Base-by-base conservation (phyloP, 2,329 filamentous ascomycete species). In the Sclerotinia spermophila region DNA sequence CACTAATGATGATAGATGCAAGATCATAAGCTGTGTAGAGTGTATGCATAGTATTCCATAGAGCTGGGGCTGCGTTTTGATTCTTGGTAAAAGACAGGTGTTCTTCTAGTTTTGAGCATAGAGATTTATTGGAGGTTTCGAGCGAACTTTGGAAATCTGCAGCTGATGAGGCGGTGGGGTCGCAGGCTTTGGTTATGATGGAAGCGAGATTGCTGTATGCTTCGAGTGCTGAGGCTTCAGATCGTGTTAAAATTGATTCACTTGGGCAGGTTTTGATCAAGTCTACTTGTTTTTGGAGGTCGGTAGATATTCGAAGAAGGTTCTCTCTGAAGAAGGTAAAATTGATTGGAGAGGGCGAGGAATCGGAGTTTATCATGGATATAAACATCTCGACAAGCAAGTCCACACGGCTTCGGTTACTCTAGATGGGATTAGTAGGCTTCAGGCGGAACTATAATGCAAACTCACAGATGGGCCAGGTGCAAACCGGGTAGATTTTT, bases 1-100 rank as follows among this genome's bases (percentile, higher is more conserved):
- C 75, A 7, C 72, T 68, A n/a, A 74, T 35, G 24, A 74, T 60
- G 7, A 71, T 71, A 7, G 42, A 74, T 4, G 74, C 74, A 44
- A 77, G 66, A 40, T 79, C 77, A 71, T 78, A 74, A 2, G 74
- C 74, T 0, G 72, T 74, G 60, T 79, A 80, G 3, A 80, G 68
- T 11, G 72, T 71, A 72, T 80, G 75, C 1, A 80, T 66, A 3
- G 74, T 44, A 19, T 45, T 35, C 33, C 67, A 71, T 30, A 48
- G 56, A 21, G 67, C 67, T 33, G 58, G 70, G 19, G 45, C 59
- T 40, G 44, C 44, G n/a, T 66, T 27, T 19, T 27, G 60, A 24
- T 5, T 10, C 17, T 70, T 65, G 17, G 76, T 30, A 5, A 68
- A 40, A 24, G 38, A 56, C 3, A 68, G 27, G 13, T 71, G 66